phyloP scores from a whole-genome alignment of 768 basidiomycete species.

The Russula virescens region DNA sequence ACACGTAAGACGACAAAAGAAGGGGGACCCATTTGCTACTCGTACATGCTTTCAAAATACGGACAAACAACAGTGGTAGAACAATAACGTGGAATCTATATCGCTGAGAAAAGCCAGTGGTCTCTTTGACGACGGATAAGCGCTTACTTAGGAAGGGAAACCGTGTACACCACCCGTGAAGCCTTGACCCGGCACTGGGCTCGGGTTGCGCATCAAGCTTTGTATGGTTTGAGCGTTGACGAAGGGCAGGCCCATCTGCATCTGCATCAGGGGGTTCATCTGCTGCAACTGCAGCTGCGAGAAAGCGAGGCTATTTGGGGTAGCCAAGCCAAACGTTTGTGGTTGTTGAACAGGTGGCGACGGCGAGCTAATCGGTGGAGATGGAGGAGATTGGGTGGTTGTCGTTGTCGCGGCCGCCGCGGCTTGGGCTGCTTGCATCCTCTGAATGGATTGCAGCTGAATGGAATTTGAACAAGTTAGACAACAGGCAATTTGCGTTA shows the following conservation, averaged over 20 bases:
- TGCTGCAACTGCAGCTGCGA: slow-evolving; percentile 44
- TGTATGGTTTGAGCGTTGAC: slow-evolving; percentile 73
- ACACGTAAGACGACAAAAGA: slow-evolving; percentile 3
- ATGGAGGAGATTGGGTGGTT: slow-evolving; percentile 32
- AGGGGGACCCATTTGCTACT: slow-evolving; percentile 4
- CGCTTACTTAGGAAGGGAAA: slow-evolving; percentile 19
- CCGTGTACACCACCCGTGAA: slow-evolving; percentile 27
- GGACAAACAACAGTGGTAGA: neutral
- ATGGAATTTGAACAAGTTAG: slow-evolving; percentile 10
- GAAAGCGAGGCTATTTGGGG: slow-evolving; percentile 51
- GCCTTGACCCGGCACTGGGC: slow-evolving; percentile 46
- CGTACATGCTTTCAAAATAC: slow-evolving; percentile 2
- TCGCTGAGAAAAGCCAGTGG: slow-evolving; percentile 1
- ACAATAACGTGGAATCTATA: slow-evolving; percentile 8
- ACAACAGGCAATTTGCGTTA: neutral
- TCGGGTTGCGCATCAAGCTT: slow-evolving; percentile 79
- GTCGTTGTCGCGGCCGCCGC: slow-evolving; percentile 28
- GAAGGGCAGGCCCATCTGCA: slow-evolving; percentile 49
- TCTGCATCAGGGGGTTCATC: slow-evolving; percentile 60
- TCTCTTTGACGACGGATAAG: slow-evolving; percentile 14
- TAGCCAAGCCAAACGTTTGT: slow-evolving; percentile 43
- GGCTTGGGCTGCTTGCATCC: slow-evolving; percentile 54
- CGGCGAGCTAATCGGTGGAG: slow-evolving; percentile 30
- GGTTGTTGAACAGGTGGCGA: slow-evolving; percentile 40
- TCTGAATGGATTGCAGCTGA: slow-evolving; percentile 54